Conservation (phyloP, 495 filamentous ascomycete genomes). For the Filosporella fistucella region DNA sequence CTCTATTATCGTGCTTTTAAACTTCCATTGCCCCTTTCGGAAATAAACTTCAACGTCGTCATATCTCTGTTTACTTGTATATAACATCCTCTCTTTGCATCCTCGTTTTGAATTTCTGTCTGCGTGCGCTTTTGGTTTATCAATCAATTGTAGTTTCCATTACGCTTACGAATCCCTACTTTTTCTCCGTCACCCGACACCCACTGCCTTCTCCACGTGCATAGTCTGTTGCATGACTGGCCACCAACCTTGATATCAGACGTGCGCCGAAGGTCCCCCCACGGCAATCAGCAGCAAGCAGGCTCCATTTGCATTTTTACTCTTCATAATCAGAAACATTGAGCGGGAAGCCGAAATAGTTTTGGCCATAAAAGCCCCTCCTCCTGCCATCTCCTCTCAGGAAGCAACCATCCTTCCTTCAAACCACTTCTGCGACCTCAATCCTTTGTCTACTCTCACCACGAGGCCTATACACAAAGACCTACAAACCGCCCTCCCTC, state of each 20-base stretch:
- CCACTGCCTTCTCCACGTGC: slow-evolving; percentile 17
- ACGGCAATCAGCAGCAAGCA: slow-evolving; percentile 4
- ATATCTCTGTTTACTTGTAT: not conserved
- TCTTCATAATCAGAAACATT: not conserved
- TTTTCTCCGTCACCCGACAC: slow-evolving; percentile 12
- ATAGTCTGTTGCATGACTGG: slow-evolving; percentile 7
- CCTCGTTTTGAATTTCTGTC: not conserved
- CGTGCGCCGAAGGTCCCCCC: slow-evolving; percentile 12
- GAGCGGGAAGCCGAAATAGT: not conserved
- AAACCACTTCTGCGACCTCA: slow-evolving; percentile 4
- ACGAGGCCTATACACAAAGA: too few relatives aligned
- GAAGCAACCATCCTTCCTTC: not conserved
- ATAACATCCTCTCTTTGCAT: not conserved
- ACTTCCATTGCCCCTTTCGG: slow-evolving; percentile 11
- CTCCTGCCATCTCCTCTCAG: not conserved
- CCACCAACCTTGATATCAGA: slow-evolving; percentile 1
- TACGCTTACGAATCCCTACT: slow-evolving; percentile 11
- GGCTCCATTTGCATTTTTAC: not conserved
- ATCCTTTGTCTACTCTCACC: not conserved
- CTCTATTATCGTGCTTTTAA: slow-evolving; percentile 10
- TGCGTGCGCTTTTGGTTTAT: not conserved
- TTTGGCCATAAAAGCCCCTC: slow-evolving; percentile 8
- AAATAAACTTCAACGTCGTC: slow-evolving; percentile 3
- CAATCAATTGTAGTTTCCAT: slow-evolving; percentile 9
- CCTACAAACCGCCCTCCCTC: too few relatives aligned